Percentiles rank a stretch among this genome's conserved stretches.
Conservation (phyloP, 1,139 yeast species). For the Magnusiomyces tetraspermus region DNA sequence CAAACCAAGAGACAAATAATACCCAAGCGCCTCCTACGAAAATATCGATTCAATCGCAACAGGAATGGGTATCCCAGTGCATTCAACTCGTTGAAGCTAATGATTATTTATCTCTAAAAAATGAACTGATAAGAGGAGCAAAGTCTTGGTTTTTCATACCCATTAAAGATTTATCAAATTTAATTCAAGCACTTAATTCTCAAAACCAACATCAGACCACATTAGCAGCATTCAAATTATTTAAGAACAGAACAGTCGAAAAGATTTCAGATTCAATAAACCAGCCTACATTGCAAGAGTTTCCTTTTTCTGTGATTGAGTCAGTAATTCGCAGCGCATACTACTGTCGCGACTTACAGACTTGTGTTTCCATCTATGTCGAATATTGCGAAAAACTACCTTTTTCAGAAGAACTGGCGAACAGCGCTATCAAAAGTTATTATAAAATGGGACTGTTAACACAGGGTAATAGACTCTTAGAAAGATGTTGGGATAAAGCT, state of each 20-base stretch:
- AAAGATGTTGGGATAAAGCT: conserved; percentile 9
- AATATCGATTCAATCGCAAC: not conserved
- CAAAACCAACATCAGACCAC: not conserved
- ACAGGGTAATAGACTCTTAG: conserved; percentile 1
- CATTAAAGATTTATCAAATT: not conserved
- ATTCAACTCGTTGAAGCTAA: not conserved
- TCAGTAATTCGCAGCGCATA: not conserved
- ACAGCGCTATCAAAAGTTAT: not conserved
- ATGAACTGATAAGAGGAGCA: not conserved
- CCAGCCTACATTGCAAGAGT: not conserved
- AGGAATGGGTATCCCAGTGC: not conserved
- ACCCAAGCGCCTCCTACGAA: not conserved
- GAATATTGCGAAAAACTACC: not conserved
- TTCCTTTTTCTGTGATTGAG: not conserved
- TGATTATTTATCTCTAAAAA: not conserved
- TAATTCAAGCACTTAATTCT: not conserved
- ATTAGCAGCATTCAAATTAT: not conserved
- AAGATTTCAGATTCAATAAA: not conserved
- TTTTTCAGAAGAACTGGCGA: not conserved
- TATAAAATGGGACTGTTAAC: not conserved
- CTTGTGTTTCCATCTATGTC: not conserved
- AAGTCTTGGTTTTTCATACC: not conserved
- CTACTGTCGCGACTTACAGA: not conserved
- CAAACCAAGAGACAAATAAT: not conserved
- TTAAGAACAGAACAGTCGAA: not conserved